These are phyloP conservation scores for Priceomyces haplophilus DNA, from an alignment of 805 yeast species.

Conservation along the genomic window DNA sequence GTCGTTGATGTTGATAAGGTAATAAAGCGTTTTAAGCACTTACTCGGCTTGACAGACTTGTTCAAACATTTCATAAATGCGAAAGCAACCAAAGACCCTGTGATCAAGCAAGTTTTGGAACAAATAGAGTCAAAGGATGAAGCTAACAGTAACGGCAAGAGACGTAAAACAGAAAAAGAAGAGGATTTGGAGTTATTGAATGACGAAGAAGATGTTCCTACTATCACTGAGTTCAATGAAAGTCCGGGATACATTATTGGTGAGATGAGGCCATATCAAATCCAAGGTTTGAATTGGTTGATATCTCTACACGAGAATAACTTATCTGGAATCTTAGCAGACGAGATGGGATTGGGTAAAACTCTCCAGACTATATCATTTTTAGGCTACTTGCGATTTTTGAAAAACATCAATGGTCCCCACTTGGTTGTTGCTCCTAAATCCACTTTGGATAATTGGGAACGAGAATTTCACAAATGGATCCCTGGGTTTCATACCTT, in stretches of 20 bases:
- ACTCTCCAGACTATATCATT: conserved; percentile 78
- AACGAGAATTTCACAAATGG: conserved; percentile 73
- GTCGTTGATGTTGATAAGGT: conserved; percentile 57
- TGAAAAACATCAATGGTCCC: conserved; percentile 63
- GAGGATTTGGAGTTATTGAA: conserved; percentile 74
- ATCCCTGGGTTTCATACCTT: conserved; percentile 74
- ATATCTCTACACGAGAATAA: conserved; percentile 64
- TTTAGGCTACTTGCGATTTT: conserved; percentile 65
- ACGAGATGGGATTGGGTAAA: conserved; percentile 85
- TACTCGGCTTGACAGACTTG: conserved; percentile 61
- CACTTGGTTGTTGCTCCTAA: conserved; percentile 76
- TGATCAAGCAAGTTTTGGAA: conserved; percentile 51
- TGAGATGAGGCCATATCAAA: conserved; percentile 65
- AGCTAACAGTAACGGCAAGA: conserved; percentile 33
- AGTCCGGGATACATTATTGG: conserved; percentile 57
- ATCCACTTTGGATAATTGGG: conserved; percentile 79
- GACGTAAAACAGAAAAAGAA: conserved; percentile 72
- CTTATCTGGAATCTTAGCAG: conserved; percentile 74
- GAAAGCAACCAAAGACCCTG: conserved; percentile 61
- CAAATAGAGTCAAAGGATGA: conserved; percentile 25
- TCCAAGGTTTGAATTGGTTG: conserved; percentile 80
- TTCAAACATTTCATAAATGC: conserved; percentile 67
- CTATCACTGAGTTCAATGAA: conserved; percentile 48
- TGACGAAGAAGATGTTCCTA: conserved; percentile 41
- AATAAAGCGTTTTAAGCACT: conserved; percentile 62